phyloP scores from a whole-genome alignment of 1,284 basidiomycete genomes.

The Volvariella surrecta region DNA sequence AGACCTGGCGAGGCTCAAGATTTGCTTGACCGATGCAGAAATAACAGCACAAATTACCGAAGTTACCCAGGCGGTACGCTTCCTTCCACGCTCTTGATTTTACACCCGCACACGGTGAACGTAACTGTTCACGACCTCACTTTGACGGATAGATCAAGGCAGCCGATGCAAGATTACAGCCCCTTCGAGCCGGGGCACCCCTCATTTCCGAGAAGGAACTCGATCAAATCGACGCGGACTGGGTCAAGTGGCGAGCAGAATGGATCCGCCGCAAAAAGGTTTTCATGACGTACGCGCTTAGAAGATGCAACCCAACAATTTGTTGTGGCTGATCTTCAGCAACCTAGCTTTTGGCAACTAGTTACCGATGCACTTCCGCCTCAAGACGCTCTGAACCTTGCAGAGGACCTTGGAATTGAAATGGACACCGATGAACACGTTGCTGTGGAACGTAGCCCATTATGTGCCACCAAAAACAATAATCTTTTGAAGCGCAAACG shows the following conservation, averaged over 20 bases:
- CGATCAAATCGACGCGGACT: slow-evolving; percentile 52
- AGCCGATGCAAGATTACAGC: slow-evolving; percentile 42
- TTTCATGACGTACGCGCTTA: slow-evolving; percentile 50
- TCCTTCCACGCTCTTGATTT: not conserved
- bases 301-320: not conserved
- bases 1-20: slow-evolving; percentile 62
- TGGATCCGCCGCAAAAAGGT: slow-evolving; percentile 64
- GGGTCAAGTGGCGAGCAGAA: slow-evolving; percentile 63
- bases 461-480: slow-evolving; percentile 29
- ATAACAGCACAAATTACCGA: slow-evolving; percentile 42
- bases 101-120: not conserved
- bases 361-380: slow-evolving; percentile 59
- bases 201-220: slow-evolving; percentile 62
- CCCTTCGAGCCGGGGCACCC: slow-evolving; percentile 56
- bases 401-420: slow-evolving; percentile 72
- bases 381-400: slow-evolving; percentile 50
- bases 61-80: slow-evolving; percentile 30
- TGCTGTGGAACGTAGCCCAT: slow-evolving; percentile 40
- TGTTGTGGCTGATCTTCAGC: slow-evolving; percentile 6
- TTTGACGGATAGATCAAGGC: slow-evolving; percentile 35
- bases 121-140: not conserved
- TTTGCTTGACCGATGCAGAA: slow-evolving; percentile 60
- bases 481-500: slow-evolving; percentile 36
- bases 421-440: slow-evolving; percentile 59
- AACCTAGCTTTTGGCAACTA: slow-evolving; percentile 59